Evolutionary conservation across 352 stramenopile genomes (phyloP).

Genomic region (Globisporangium canariense): DNA sequence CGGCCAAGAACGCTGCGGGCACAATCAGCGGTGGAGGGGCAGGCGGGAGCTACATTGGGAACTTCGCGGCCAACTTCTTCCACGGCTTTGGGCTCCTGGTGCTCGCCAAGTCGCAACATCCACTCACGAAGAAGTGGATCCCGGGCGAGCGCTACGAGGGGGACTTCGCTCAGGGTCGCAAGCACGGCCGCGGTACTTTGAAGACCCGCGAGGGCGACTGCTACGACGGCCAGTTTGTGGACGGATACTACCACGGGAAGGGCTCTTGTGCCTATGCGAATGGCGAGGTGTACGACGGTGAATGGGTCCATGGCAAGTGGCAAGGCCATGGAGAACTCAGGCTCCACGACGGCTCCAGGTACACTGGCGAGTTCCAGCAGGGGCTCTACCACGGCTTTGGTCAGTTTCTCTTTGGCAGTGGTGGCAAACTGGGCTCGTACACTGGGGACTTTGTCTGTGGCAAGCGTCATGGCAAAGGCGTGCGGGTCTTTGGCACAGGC

Average conservation of each 20-base stretch:
- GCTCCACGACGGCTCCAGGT: conserved; percentile 44
- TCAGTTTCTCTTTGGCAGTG: conserved; percentile 38
- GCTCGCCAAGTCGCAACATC: conserved; percentile 48
- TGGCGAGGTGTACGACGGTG: conserved; percentile 67
- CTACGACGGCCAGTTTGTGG: conserved; percentile 54
- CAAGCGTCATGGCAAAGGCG: conserved; percentile 54
- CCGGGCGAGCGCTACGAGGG: conserved; percentile 64
- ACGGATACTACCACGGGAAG: conserved; percentile 50
- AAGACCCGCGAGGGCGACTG: conserved; percentile 34
- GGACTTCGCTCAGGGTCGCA: conserved; percentile 45
- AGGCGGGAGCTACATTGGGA: conserved; percentile 39
- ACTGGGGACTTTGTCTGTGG: conserved; percentile 53
- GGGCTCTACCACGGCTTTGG: conserved; percentile 62
- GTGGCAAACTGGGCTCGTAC: conserved; percentile 54
- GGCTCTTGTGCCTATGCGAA: conserved; percentile 56
- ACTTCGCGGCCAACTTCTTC: conserved; percentile 53
- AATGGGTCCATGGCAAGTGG: conserved; percentile 57
- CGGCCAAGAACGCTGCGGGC: conserved; percentile 15
- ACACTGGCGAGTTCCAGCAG: conserved; percentile 50
- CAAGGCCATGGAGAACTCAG: conserved; percentile 52
- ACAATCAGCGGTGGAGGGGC: neutral
- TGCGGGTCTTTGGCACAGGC: conserved; percentile 47
- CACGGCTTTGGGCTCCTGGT: conserved; percentile 61
- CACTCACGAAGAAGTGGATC: conserved; percentile 61
- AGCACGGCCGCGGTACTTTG: conserved; percentile 49